Conservation (phyloP, 441 rosid species). For the Adansonia gregorii region DNA sequence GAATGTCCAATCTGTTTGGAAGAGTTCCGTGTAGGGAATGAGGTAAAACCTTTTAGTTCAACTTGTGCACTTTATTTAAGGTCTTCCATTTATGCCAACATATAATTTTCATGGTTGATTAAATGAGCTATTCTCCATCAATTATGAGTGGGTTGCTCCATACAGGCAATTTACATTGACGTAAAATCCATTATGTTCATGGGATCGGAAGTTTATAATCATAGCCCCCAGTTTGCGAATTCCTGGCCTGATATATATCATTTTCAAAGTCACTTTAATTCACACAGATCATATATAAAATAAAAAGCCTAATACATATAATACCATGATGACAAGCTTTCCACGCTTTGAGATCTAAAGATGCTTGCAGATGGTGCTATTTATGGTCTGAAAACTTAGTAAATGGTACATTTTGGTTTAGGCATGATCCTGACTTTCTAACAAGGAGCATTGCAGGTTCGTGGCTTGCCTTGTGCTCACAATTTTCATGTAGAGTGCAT, state of each 20-base stretch:
- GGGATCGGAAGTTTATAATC: neutral
- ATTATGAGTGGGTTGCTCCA: constrained; percentile 5
- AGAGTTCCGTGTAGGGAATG: constrained; percentile 85
- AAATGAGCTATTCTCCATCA: constrained; percentile 2
- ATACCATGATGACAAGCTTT: neutral
- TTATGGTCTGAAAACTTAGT: neutral
- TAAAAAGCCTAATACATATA: neutral
- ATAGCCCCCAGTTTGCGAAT: neutral
- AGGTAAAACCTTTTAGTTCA: constrained; percentile 49
- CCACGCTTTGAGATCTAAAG: neutral
- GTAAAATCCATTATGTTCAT: neutral
- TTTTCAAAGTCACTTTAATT: neutral
- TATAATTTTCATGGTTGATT: neutral
- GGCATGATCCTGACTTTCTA: constrained; percentile 28
- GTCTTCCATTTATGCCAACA: neutral
- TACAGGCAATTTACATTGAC: neutral
- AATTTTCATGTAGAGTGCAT: constrained; percentile 98
- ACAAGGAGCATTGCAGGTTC: constrained; percentile 63
- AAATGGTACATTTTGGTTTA: neutral
- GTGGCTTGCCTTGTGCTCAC: constrained; percentile 98
- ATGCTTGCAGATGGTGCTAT: neutral
- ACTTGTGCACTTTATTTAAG: neutral
- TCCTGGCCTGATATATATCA: neutral
- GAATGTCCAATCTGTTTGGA: constrained; percentile 99
- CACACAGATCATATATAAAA: neutral